Evolutionary conservation across 352 stramenopile genomes (phyloP).

Genomic region (Phytophthora cactorum): DNA sequence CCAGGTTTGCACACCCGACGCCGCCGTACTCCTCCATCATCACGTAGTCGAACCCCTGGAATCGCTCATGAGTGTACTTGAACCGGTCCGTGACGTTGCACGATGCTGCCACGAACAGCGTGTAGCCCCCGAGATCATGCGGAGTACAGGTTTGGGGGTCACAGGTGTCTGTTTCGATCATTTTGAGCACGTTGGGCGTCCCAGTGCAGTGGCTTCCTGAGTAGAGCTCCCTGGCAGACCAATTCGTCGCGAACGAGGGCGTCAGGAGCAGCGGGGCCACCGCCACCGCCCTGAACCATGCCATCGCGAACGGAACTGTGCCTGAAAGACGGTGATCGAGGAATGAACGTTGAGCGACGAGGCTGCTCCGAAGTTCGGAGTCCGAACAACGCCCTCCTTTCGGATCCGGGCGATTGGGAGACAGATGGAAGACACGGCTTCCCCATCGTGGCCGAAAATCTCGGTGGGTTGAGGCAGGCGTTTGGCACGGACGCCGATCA

Average conservation of each 20-base stretch:
- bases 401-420: slow-evolving; percentile 32
- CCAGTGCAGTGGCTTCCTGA: slow-evolving; percentile 37
- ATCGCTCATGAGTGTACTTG: slow-evolving; percentile 29
- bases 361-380: background rate
- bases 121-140: slow-evolving; percentile 28
- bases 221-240: slow-evolving; percentile 32
- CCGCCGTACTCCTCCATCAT: slow-evolving; percentile 41
- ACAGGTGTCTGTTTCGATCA: slow-evolving; percentile 27
- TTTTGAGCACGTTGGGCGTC: slow-evolving; percentile 36
- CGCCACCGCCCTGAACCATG: slow-evolving; percentile 17
- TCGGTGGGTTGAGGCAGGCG: slow-evolving; percentile 29
- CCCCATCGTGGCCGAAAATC: slow-evolving; percentile 32
- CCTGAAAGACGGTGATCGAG: slow-evolving; percentile 14
- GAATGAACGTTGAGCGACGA: slow-evolving; percentile 30
- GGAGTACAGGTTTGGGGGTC: slow-evolving; percentile 24
- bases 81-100: slow-evolving; percentile 41
- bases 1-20: slow-evolving; percentile 24
- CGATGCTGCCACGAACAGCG: slow-evolving; percentile 26
- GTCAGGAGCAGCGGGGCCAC: slow-evolving; percentile 10
- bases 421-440: slow-evolving; percentile 28
- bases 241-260: slow-evolving; percentile 28
- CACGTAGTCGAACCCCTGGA: slow-evolving; percentile 35
- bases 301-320: slow-evolving; percentile 17
- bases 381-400: slow-evolving; percentile 3
- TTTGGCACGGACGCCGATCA: slow-evolving; percentile 22